Evolutionary conservation across 208 protist species (phyloP).

Genomic region (Crithidia mellificae): DNA sequence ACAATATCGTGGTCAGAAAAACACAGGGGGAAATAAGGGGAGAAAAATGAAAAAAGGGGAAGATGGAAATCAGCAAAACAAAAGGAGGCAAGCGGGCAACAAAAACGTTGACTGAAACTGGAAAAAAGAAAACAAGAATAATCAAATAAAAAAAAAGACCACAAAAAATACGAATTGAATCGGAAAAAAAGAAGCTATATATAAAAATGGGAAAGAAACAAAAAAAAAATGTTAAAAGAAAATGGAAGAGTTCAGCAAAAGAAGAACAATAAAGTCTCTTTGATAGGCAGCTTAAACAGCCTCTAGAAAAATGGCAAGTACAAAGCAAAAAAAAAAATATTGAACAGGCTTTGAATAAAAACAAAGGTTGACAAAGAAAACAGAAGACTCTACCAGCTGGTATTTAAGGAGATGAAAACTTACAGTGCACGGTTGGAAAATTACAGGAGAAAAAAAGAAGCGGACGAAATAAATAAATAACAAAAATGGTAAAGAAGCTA

Average conservation of each 20-base stretch:
- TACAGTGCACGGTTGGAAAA: background rate
- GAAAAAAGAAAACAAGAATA: background rate
- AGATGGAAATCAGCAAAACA: too few species aligned
- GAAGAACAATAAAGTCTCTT: background rate
- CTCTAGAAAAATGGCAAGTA: background rate
- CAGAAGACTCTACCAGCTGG: too few species aligned
- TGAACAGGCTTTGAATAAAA: too few species aligned
- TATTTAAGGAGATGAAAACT: too few species aligned
- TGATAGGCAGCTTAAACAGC: background rate
- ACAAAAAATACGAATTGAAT: background rate
- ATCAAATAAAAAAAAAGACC: slow-evolving; percentile 1
- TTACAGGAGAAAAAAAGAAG: background rate
- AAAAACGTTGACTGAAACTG: background rate
- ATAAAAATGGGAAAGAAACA: too few species aligned
- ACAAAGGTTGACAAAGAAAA: too few species aligned
- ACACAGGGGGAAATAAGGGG: background rate
- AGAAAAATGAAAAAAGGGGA: too few species aligned
- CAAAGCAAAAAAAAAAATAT: background rate
- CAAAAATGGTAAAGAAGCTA: background rate
- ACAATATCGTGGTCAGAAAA: background rate
- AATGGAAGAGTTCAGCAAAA: background rate
- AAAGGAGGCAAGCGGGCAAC: too few species aligned
- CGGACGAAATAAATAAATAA: background rate
- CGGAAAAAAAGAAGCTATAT: too few species aligned
- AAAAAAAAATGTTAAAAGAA: background rate